Evolutionary conservation across 768 basidiomycete genomes (phyloP), one percentile per base, ranked within the genome.

Genomic region (Collybiopsis confluens): DNA sequence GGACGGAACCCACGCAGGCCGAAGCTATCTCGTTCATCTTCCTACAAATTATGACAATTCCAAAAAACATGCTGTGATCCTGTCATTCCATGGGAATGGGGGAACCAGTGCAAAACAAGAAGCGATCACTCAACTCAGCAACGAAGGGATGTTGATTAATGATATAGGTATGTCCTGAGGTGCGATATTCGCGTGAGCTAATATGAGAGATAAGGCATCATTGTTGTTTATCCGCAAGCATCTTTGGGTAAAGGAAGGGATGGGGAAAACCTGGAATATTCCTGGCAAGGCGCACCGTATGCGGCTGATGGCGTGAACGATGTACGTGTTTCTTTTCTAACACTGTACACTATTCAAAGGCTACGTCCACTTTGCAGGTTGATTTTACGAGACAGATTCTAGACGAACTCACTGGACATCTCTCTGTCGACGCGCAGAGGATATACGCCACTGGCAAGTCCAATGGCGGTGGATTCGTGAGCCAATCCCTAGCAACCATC

Each of bases 381-480:
- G 52, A 11, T 43, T 62, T 62, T 51, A 54, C 54, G 9, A 20
- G 46, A 15, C 18, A 10, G 2, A 52, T 60, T 4, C 18, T 62
- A 28, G 43, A 56, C 11, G 20, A 36, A 11, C 51, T 60, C 1
- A 36, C 52, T n/a, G 37, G 38, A 20, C 60, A 60, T 45, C 59
- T 62, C n/a, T 59, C 59, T 18, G 20, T 62, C 24, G 61, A 62
- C 47, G 24, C 47, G 7, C 56, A 57, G 5, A 42, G 61, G 6
- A 55, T 60, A 1, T 62, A 60, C 56, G 61, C 59, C 1, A 53
- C 59, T 8, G 61, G 61, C 10, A 60, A 55, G 55, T 60, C 59
- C 50, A 60, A 62, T 26, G 60, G 56, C 35, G 21, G 58, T 27
- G 27, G 33, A 15, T 21, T 20, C 24, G 11, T 47, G n/a, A 33